Base-by-base conservation (phyloP, 1,139 yeast species). In the Geotrichum bryndzae region DNA sequence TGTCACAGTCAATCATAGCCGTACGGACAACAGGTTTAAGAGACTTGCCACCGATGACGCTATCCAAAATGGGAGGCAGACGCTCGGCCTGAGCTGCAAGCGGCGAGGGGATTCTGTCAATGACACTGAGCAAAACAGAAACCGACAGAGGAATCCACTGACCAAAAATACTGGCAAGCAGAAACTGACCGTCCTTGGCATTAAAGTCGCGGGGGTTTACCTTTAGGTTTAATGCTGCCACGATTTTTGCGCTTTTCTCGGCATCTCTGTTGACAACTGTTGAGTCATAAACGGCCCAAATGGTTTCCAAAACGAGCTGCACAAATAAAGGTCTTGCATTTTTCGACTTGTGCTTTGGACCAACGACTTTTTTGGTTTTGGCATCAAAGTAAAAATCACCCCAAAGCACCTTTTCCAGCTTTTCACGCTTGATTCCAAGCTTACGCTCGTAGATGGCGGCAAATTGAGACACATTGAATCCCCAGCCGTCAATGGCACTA, bases 401-500 rank as follows among this genome's bases (percentile, higher is more conserved):
- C 99, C 99, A 95, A 2, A 95, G 78, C n/a, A 94, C 91, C 70
- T 89, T 89, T 64, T 88, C 85, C 56, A 95, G 80, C 62, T 85
- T 90, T 45, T 84, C 83, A 64, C 91, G 85, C 65, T 90, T 88
- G 68, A 94, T 88, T 0, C 97, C 97, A 48, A 94, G 78, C 70
- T 90, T 91, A 51, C 85, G 84, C 76, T 88, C 95, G 71, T 90
- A 90, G 51, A 95, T 85, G 63, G 88, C 86, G 5, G 97, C 90
- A 76, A 94, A 88, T 64, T 95, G 96, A 63, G 89, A 84, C 51
- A 95, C 80, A 58, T 91, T 88, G 74, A 95, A 95, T 0, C 98
- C 99, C 99, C 99, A 95, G 3, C 98, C 98, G 74, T 94, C 99
- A 29, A 88, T 80, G 0, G 99, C 99, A 52, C 96, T 87, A 0